Percentiles rank a stretch among this genome's conserved stretches.
Evolutionary conservation across 352 stramenopile genomes (phyloP).

Genomic region (Phytopythium mirpurense): DNA sequence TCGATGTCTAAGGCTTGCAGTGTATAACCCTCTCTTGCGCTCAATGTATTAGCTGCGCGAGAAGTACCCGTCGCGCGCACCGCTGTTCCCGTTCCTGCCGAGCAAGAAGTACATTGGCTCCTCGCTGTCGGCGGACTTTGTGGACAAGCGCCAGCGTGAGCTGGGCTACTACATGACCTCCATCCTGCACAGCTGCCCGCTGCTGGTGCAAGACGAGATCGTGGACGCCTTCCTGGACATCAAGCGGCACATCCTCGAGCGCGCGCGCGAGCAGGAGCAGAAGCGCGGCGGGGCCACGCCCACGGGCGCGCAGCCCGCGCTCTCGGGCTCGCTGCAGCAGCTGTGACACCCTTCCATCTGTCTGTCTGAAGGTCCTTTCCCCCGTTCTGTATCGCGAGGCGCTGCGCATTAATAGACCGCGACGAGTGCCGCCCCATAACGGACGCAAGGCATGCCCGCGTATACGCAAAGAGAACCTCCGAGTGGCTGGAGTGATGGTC

Average conservation of each 20-base stretch:
- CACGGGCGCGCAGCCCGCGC: slow-evolving; percentile 10
- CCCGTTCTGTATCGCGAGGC: neutral
- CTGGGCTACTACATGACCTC: slow-evolving; percentile 86
- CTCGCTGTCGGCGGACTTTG: slow-evolving; percentile 78
- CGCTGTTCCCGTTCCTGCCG: slow-evolving; percentile 68
- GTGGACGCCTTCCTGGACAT: slow-evolving; percentile 87
- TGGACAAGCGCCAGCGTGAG: slow-evolving; percentile 83
- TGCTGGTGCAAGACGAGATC: slow-evolving; percentile 82
- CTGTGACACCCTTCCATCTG: slow-evolving; percentile 4
- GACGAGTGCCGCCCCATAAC: neutral
- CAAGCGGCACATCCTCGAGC: slow-evolving; percentile 77
- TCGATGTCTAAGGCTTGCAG: no score
- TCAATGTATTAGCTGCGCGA: slow-evolving; percentile 50
- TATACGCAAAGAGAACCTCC: no score
- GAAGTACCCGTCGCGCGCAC: slow-evolving; percentile 74
- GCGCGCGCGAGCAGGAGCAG: slow-evolving; percentile 44
- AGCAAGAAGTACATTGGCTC: slow-evolving; percentile 88
- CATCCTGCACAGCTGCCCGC: slow-evolving; percentile 71
- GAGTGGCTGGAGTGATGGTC: slow-evolving; percentile 10
- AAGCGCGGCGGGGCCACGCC: slow-evolving; percentile 20
- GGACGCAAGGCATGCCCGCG: no score
- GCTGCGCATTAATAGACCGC: neutral
- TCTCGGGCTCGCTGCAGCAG: slow-evolving; percentile 9
- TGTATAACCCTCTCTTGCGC: neutral
- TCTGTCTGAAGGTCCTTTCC: neutral